These are phyloP conservation scores for Prosopis cineraria DNA, from an alignment of 306 rosid genomes.

Conservation along the genomic window DNA sequence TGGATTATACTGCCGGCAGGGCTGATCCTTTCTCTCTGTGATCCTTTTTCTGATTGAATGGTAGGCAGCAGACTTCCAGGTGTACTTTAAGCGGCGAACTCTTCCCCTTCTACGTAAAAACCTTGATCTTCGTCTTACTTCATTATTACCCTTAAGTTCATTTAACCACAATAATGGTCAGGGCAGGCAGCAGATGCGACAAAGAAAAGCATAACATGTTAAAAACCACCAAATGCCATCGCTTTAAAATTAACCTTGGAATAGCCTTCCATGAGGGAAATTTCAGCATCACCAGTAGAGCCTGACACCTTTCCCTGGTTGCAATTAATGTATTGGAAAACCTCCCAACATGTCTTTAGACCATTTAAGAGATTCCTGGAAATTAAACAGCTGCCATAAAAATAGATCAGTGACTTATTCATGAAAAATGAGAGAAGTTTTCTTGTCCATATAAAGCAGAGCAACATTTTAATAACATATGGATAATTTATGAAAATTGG, in stretches of 20 bases:
- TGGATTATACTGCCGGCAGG: constrained; percentile 98
- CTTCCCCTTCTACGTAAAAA: constrained; percentile 94
- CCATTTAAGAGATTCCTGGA: constrained; percentile 91
- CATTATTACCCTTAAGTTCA: constrained; percentile 77
- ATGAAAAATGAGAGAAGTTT: constrained; percentile 9
- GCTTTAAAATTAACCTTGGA: constrained; percentile 68
- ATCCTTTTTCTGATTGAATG: constrained; percentile 97
- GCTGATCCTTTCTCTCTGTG: constrained; percentile 95
- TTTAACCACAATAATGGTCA: constrained; percentile 37
- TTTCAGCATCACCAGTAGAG: constrained; percentile 76
- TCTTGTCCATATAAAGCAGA: not conserved
- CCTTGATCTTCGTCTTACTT: constrained; percentile 89
- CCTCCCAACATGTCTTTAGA: constrained; percentile 90
- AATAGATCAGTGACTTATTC: constrained; percentile 20
- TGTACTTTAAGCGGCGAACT: constrained; percentile 96
- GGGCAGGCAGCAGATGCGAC: constrained; percentile 24
- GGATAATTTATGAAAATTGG: not conserved
- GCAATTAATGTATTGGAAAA: constrained; percentile 85
- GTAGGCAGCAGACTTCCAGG: constrained; percentile 98
- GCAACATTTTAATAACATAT: constrained; percentile 12
- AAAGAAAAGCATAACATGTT: not conserved
- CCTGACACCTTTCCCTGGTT: constrained; percentile 72
- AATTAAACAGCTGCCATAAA: constrained; percentile 77
- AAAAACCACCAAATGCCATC: constrained; percentile 25
- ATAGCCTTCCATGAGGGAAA: constrained; percentile 80